These are phyloP conservation scores for Tarenaya hassleriana DNA, from an alignment of 345 rosid species.

Conservation along the genomic window DNA sequence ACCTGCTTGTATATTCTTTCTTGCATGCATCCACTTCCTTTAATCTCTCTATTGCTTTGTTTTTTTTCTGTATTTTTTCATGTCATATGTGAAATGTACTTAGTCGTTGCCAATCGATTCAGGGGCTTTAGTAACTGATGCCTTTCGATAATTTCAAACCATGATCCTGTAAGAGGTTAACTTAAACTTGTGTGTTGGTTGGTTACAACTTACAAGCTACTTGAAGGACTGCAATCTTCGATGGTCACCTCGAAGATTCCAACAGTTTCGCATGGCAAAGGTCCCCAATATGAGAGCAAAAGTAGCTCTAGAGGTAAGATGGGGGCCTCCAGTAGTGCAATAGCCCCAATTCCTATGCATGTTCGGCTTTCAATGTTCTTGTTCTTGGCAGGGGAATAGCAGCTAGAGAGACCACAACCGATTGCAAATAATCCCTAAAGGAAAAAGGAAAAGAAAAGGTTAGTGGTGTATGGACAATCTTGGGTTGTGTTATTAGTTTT, in stretches of 20 bases:
- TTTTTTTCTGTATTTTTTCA: too few species aligned
- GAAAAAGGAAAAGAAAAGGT: slow-evolving; percentile 7
- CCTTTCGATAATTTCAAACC: too few species aligned
- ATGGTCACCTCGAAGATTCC: slow-evolving; percentile 75
- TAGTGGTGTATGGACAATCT: too few species aligned
- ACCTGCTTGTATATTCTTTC: too few species aligned
- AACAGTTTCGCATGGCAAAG: slow-evolving; percentile 58
- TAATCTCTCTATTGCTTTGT: too few species aligned
- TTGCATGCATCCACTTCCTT: too few species aligned
- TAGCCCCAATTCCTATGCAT: not conserved
- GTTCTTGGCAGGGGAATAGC: slow-evolving; percentile 49
- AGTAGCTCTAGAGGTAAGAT: slow-evolving; percentile 37
- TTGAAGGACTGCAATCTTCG: slow-evolving; percentile 94
- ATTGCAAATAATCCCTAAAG: slow-evolving; percentile 23
- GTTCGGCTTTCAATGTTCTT: slow-evolving; percentile 16
- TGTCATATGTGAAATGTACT: too few species aligned
- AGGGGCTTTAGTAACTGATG: too few species aligned
- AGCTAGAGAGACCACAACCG: slow-evolving; percentile 34
- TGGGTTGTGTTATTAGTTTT: slow-evolving; percentile 21
- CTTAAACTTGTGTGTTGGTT: slow-evolving; percentile 13
- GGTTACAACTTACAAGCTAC: too few species aligned
- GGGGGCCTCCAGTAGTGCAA: slow-evolving; percentile 3
- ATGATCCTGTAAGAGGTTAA: too few species aligned
- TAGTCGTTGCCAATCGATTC: too few species aligned
- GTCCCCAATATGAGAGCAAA: slow-evolving; percentile 48